phyloP scores from a whole-genome alignment of 257 asterid species.

The Rubia yunnanensis region DNA sequence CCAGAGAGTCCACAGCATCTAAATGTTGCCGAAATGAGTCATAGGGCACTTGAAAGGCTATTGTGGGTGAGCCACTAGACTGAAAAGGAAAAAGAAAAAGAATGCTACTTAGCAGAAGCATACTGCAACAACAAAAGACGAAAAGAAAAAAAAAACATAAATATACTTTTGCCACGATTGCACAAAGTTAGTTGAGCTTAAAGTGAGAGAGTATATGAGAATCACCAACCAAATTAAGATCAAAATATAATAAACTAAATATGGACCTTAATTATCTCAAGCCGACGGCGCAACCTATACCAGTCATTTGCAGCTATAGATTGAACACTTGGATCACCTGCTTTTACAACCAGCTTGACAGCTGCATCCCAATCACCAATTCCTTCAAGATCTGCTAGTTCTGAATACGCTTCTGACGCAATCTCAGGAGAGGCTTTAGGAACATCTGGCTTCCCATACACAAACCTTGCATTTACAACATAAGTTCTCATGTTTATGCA shows the following conservation, averaged over 20 bases:
- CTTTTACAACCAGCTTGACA: slow-evolving; percentile 48
- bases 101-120: background rate
- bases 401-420: slow-evolving; percentile 53
- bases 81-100: slow-evolving; percentile 26
- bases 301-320: slow-evolving; percentile 79
- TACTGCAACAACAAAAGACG: background rate
- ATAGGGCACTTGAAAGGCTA: slow-evolving; percentile 79
- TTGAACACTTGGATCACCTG: slow-evolving; percentile 77
- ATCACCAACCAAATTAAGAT: background rate
- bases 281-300: slow-evolving; percentile 89
- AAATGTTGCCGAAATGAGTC: slow-evolving; percentile 55
- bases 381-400: slow-evolving; percentile 58
- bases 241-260: background rate
- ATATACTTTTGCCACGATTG: background rate
- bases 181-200: background rate
- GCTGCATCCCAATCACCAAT: slow-evolving; percentile 81
- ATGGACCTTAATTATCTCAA: slow-evolving; percentile 82
- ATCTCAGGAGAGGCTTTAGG: slow-evolving; percentile 75
- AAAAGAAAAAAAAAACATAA: background rate
- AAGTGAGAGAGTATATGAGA: background rate
- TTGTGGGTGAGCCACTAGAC: slow-evolving; percentile 73
- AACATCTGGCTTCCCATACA: slow-evolving; percentile 91
- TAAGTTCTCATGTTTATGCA: background rate
- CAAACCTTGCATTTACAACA: slow-evolving; percentile 52
- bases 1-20: slow-evolving; percentile 29